Evolutionary conservation across 139 green algal genomes (phyloP).

Genomic region (Chara braunii): DNA sequence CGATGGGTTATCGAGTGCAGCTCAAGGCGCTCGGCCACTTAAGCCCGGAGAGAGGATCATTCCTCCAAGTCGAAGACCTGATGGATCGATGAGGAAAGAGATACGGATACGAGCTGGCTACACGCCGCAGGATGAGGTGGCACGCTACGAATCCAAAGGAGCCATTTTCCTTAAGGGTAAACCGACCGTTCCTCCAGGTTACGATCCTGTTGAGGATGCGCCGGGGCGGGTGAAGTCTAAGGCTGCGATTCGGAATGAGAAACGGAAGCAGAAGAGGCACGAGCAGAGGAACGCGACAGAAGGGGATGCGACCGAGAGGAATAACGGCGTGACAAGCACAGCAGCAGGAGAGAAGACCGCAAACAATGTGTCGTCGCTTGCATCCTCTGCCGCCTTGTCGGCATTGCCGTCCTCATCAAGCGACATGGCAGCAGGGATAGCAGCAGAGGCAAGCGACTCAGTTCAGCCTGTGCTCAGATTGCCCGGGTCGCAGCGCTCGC

Average conservation of each 20-base stretch:
- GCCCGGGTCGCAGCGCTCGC: not conserved
- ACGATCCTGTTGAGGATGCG: not conserved
- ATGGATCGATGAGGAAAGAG: conserved; percentile 74
- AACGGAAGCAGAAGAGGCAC: conserved; percentile 29
- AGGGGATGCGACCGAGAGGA: not conserved
- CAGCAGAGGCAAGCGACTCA: not conserved
- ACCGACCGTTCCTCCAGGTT: not conserved
- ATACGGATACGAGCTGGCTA: conserved; percentile 65
- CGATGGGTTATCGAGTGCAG: too few species aligned
- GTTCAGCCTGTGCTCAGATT: not conserved
- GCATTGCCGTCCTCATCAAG: not conserved
- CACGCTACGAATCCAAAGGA: conserved; percentile 24
- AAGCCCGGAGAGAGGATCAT: conserved; percentile 45
- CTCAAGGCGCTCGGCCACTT: not conserved
- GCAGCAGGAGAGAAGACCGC: not conserved
- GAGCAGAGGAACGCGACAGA: not conserved
- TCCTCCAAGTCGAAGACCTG: conserved; percentile 45
- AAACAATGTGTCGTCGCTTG: not conserved
- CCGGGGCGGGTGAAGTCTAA: conserved; percentile 8
- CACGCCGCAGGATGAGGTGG: conserved; percentile 70
- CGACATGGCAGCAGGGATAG: not conserved
- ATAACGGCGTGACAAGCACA: not conserved
- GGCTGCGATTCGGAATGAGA: conserved; percentile 28
- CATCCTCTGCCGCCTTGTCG: not conserved
- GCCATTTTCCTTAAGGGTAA: not conserved